Base-by-base conservation (phyloP, 345 rosid species). In the Linum trigynum region DNA sequence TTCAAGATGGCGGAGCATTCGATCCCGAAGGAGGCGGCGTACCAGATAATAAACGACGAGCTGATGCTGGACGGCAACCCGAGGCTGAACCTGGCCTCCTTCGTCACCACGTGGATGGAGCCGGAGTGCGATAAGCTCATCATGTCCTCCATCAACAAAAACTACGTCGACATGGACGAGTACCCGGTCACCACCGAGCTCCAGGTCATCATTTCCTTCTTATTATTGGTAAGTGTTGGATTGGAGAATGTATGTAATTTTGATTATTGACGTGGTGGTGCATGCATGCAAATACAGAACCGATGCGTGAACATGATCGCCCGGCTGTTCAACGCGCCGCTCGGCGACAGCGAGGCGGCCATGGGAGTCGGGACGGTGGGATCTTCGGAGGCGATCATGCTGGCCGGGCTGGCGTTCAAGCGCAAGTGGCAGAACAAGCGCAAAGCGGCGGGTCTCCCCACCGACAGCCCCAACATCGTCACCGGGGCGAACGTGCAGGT, bases 31-130 rank as follows among this genome's bases (percentile, higher is more conserved):
- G 77, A 74, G 8, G 77, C 77, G 37, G 77, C 77, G 15, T 65
- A 45, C 35, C 77, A 74, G 74, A 74, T 74, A 53, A 74, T 74
- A 7, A 74, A 65, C 67, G 77, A 74, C 16, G 77, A 74, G 73
- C 74, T 74, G 5, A 74, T 74, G 77, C 16, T 74, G 45, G 77
- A 74, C n/a, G 77, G 77, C 0, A 74, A 74, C 39, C 77, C 77
- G 4, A 65, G 73, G 61, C 71, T 74, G n/a, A 74, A 74, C 57
- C 67, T 74, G 8, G 77, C 77, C 0, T 74, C 77, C 0, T 74
- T 74, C 42, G 77, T 74, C 61, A 74, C 77, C 15, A 74, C 77
- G 2, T 74, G 77, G 77, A 74, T 74, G 77, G 73, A 74, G 65
- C 74, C 77, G 4, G 77, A 74, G 45, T 74, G 77, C 37, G 74